Evolutionary conservation across 2,329 filamentous ascomycete species (phyloP), one percentile per base, ranked within the genome.

Genomic region (Aureobasidium sp.): DNA sequence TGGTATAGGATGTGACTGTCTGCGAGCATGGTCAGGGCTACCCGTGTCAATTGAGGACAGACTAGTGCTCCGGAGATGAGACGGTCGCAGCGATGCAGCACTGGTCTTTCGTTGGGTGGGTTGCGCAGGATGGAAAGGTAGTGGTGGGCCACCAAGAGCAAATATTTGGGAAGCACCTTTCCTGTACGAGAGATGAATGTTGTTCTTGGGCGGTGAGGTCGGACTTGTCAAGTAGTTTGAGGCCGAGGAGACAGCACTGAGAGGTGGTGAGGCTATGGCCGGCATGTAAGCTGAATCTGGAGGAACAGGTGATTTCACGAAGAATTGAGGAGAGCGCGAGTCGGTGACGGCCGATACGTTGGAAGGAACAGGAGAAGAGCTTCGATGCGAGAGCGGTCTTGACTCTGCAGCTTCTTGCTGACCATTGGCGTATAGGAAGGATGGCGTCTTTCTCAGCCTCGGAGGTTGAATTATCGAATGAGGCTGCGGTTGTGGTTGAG

Each of bases 351-450:
- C 47, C 29, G 45, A 74, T 69, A 60, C 77, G 70, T 54, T 76
- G 45, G 73, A 61, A 73, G 67, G 70, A 73, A 70, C 69, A 68
- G 64, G 57, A 24, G 57, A 60, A n/a, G 57, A 44, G 29, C 57
- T 60, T 37, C 44, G 19, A 15, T 48, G 45, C 5, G 45, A 59
- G 42, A 40, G 45, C 2, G 56, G 69, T 69, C 64, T 68, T 71
- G 70, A 66, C 59, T 76, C 78, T 8, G 79, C 63, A 61, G 24
- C 50, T 68, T 17, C 57, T 31, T 22, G 62, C 50, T 80, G 78
- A 22, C 79, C 74, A 66, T 80, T 80, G 5, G 79, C 79, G 67
- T 82, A 80, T 65, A 81, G 77, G 70, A 82, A 82, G 1, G 73
- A 72, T 5, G 77, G 71, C 40, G 74, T 71, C 67, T 81, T 82